Base-by-base conservation (phyloP, 2,329 filamentous ascomycete genomes). In the Raffaelea ambrosiae region DNA sequence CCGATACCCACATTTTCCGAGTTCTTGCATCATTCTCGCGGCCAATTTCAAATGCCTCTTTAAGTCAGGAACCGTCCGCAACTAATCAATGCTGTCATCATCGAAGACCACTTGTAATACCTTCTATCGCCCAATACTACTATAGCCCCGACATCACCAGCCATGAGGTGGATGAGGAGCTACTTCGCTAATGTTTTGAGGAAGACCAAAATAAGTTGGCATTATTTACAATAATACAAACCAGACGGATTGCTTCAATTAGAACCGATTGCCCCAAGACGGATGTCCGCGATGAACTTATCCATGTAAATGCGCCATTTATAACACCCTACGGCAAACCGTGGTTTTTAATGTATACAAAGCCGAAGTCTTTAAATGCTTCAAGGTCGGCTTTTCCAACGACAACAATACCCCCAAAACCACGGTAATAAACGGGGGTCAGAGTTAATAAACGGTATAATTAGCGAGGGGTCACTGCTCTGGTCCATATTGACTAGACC, bases 31-130 rank as follows among this genome's bases (percentile, higher is more conserved):
- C 61, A 3, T 56, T 52, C 11, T 60, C 31, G 50, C 62, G n/a
- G 4, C 67, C 67, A 16, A 68, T 61, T 46, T 70, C 67, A 40
- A 65, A 63, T 1, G 65, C 65, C 55, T 71, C 67, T 51, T 68
- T 67, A 62, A 60, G 49, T 67, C 63, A 4, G 64, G 65, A 11
- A 58, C 56, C 48, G 57, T 55, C 43, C 50, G 45, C 22, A 52
- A 13, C 29, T 55, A 43, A 21, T 35, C 51, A 23, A 55, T 51
- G 40, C 43, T 48, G 16, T 61, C 59, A 26, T 61, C 54, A 43
- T 61, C 62, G 13, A 59, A 63, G 1, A 62, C 59, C 18, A 63
- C 58, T 38, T 61, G 64, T 20, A 60, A 59, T 3, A 66, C 55
- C 45, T 65, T 66, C 46, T 67, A 63, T 11, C 62, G 59, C 18